Percentiles rank a stretch among this genome's conserved stretches.
phyloP scores from a whole-genome alignment of 257 asterid species.

The Rhazya stricta region DNA sequence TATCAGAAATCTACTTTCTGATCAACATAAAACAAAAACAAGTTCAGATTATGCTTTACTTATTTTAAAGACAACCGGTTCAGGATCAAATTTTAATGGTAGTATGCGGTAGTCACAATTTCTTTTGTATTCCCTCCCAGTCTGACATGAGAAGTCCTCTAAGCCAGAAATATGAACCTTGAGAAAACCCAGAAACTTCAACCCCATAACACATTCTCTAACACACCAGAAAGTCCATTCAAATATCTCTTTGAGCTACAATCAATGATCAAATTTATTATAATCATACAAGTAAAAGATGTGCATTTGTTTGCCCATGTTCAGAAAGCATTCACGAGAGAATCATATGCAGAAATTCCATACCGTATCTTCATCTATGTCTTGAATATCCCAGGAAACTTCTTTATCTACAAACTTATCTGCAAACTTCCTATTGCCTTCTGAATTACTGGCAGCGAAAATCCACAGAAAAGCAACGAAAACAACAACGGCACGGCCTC shows the following conservation, averaged over 20 bases:
- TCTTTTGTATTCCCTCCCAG: background rate
- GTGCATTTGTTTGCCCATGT: background rate
- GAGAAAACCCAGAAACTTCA: background rate
- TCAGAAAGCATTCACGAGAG: background rate
- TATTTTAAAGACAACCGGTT: background rate
- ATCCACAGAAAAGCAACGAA: constrained; percentile 48
- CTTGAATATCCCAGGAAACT: constrained; percentile 23
- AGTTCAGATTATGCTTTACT: background rate
- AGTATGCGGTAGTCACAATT: background rate
- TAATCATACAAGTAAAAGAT: background rate
- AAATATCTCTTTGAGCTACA: background rate
- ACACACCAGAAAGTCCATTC: background rate
- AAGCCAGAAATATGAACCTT: background rate
- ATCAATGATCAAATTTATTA: background rate
- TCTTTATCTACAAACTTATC: constrained; percentile 25
- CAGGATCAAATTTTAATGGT: background rate
- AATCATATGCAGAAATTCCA: background rate
- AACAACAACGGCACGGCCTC: constrained; percentile 35
- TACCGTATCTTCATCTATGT: constrained; percentile 35
- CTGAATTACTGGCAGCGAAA: constrained; percentile 48
- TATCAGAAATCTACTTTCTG: background rate
- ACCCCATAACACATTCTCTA: background rate
- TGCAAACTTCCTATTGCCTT: constrained; percentile 45
- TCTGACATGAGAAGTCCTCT: background rate
- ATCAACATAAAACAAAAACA: background rate